phyloP scores from a whole-genome alignment of 2,329 filamentous ascomycete genomes.

The Fusarium sororula region DNA sequence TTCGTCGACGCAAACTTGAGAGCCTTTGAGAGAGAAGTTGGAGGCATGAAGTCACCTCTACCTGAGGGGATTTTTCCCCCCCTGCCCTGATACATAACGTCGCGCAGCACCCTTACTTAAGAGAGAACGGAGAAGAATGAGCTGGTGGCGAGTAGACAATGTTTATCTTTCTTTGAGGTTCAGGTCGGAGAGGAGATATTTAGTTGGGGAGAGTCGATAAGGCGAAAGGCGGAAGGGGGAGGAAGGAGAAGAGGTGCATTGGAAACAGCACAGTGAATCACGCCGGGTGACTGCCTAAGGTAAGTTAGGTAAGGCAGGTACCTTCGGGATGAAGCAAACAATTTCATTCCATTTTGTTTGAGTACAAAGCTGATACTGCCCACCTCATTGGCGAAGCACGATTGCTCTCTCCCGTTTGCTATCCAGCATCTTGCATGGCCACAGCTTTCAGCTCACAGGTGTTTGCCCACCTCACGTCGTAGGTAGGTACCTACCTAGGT shows the following conservation, averaged over 20 bases:
- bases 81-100: conserved; percentile 4
- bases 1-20: conserved; percentile 4
- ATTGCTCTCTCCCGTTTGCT: background rate
- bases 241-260: background rate
- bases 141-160: background rate
- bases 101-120: background rate
- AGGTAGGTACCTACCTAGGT: background rate
- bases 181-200: background rate
- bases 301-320: background rate
- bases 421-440: background rate
- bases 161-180: background rate
- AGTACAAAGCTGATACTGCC: background rate
- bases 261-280: background rate
- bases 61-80: background rate
- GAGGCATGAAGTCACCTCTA: background rate
- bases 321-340: background rate
- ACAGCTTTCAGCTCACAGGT: background rate
- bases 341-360: background rate
- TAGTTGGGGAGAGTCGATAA: background rate
- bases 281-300: background rate
- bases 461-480: background rate
- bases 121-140: background rate
- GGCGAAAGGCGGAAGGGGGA: background rate
- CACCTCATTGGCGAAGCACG: background rate
- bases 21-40: background rate